Evolutionary conservation across 805 yeast genomes (phyloP), one percentile per base, ranked within the genome.

Genomic region (Schwanniomyces occidentalis): DNA sequence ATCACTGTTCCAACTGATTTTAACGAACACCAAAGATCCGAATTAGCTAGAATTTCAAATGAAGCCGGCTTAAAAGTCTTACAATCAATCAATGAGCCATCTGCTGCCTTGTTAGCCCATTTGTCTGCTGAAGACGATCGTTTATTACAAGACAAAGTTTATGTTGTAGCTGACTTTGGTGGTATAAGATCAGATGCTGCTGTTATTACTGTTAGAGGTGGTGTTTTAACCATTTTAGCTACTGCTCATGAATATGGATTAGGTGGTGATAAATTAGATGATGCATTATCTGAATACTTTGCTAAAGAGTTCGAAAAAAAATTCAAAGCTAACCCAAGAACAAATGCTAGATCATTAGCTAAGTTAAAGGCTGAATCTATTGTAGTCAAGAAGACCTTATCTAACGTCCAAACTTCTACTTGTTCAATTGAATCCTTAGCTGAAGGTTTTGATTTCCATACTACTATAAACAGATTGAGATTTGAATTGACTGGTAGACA

Each of bases 101-200:
- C 88, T 40, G 85, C 97, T 41, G 95, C 97, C 32, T 70, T 93
- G 45, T 72, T 93, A 48, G 88, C 98, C 4, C 91, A 90, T 56
- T 69, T 79, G 40, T 65, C 76, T 25, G 54, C 67, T 23, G 61
- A 71, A 37, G 75, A 64, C 26, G 78, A 74, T 44, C 63, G 67
- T 36, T 61, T 74, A 42, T 51, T 52, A 37, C 65, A 78, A 47
- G 95, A 88, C 65, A 83, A 83, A 71, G 64, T 86, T 41, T 82
- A 82, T 54, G 95, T 88, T 32, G 96, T 93, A 49, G 95, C 95
- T 36, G 99, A 93, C 65, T 86, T 93, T 54, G 99, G 99, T 61
- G 97, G 96, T 57, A 75, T 89, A 12, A 52, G 98, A 67, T 82
- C 95, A 26, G 98, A 93, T 58, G 96, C 90, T 43, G 96, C 98